These are phyloP conservation scores for Tausonia pullulans DNA, from an alignment of 1,284 basidiomycete species.

Conservation along the genomic window DNA sequence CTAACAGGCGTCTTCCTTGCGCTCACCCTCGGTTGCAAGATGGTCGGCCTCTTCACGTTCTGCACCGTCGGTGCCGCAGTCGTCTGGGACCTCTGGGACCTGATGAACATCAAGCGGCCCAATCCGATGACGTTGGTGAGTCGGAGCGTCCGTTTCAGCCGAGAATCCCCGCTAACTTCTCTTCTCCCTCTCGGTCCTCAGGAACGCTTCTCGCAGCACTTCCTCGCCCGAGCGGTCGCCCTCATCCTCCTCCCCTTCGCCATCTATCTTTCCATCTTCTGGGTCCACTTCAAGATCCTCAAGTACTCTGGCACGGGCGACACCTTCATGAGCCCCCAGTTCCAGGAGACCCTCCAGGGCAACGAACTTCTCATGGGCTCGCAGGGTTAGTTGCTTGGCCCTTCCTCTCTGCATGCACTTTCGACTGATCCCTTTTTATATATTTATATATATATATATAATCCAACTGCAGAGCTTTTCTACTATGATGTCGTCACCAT, in stretches of 20 bases:
- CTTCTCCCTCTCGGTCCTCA: slow-evolving; percentile 29
- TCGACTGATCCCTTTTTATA: background rate
- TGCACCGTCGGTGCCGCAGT: slow-evolving; percentile 82
- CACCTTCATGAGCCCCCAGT: slow-evolving; percentile 91
- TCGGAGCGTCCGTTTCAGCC: slow-evolving; percentile 7
- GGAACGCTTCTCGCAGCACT: slow-evolving; percentile 85
- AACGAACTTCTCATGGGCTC: slow-evolving; percentile 85
- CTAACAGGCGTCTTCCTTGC: slow-evolving; percentile 88
- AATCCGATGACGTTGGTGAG: slow-evolving; percentile 73
- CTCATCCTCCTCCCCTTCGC: slow-evolving; percentile 78
- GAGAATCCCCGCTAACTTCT: slow-evolving; percentile 1
- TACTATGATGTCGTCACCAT: slow-evolving; percentile 84
- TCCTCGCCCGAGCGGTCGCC: slow-evolving; percentile 72
- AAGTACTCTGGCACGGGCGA: slow-evolving; percentile 88
- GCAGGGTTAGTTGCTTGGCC: slow-evolving; percentile 47
- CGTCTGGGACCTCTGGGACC: slow-evolving; percentile 84
- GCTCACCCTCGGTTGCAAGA: slow-evolving; percentile 93
- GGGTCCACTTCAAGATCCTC: slow-evolving; percentile 84
- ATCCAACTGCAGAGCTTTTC: slow-evolving; percentile 57
- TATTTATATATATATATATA: background rate
- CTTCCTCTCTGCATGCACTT: background rate
- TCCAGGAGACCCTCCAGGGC: slow-evolving; percentile 89
- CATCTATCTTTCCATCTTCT: slow-evolving; percentile 94
- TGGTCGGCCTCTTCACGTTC: slow-evolving; percentile 92
- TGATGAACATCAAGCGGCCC: slow-evolving; percentile 61